A percentile compares a stretch with the other conserved stretches of the same genome.
These are phyloP conservation scores for Diplodia corticola DNA, from an alignment of 2,329 filamentous ascomycete species.

Conservation along the genomic window DNA sequence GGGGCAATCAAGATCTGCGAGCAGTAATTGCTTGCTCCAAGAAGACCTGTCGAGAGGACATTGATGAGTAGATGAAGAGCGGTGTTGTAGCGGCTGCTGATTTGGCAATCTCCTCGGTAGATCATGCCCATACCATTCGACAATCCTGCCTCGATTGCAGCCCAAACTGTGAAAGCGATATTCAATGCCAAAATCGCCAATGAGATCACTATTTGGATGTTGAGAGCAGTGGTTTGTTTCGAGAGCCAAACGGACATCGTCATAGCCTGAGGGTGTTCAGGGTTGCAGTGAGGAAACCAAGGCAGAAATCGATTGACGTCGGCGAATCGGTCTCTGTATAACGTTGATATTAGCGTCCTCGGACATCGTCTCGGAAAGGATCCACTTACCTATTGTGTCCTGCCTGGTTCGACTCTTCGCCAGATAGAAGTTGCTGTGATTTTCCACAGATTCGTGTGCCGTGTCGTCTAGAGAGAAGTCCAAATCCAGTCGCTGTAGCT, in stretches of 20 bases:
- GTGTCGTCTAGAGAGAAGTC: no score
- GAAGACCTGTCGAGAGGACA: not conserved
- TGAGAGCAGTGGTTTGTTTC: not conserved
- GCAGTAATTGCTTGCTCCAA: not conserved
- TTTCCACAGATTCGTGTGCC: no score
- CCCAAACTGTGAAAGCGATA: not conserved
- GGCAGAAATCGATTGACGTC: not conserved
- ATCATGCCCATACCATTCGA: not conserved
- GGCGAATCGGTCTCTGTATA: not conserved
- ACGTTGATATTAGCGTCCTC: no score
- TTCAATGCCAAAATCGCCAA: not conserved
- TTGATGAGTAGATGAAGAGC: slow-evolving; percentile 42
- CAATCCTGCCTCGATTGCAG: not conserved
- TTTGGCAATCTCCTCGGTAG: not conserved
- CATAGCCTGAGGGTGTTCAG: not conserved
- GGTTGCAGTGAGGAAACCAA: not conserved
- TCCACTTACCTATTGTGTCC: no score
- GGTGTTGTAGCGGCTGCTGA: not conserved
- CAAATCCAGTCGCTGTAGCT: no score
- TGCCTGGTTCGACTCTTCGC: no score
- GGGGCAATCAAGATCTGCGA: slow-evolving; percentile 7
- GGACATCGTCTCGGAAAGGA: no score
- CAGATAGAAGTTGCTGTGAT: no score
- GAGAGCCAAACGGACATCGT: not conserved
- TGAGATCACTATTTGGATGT: not conserved